A percentile compares a stretch with the other conserved stretches of the same genome.
Evolutionary conservation across 2,329 filamentous ascomycete genomes (phyloP).

Genomic region (Neopestalotiopsis rosae): DNA sequence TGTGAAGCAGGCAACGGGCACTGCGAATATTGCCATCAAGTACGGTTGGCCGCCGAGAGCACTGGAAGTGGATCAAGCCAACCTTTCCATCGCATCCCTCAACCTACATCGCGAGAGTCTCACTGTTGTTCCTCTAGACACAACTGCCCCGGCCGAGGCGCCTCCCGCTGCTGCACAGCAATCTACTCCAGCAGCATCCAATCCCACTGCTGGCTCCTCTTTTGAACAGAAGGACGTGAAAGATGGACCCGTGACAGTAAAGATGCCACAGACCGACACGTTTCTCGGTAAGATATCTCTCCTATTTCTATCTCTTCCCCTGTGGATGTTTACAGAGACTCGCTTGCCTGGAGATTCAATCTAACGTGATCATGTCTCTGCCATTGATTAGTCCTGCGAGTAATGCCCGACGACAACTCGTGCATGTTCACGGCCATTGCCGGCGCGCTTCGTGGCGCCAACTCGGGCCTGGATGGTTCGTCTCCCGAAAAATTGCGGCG

Average conservation of each 20-base stretch:
- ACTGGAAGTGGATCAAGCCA: conserved; percentile 63
- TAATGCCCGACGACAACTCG: conserved; percentile 97
- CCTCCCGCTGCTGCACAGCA: conserved; percentile 16
- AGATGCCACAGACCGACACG: conserved; percentile 15
- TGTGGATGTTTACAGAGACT: not conserved
- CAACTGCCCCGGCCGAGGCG: conserved; percentile 18
- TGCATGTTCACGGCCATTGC: conserved; percentile 93
- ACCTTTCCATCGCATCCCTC: conserved; percentile 52
- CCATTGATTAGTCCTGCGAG: conserved; percentile 69
- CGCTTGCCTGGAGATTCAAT: not conserved
- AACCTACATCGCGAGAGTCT: conserved; percentile 57
- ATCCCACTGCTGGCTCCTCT: conserved; percentile 4
- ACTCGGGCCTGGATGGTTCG: conserved; percentile 40
- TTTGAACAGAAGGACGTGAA: conserved; percentile 28
- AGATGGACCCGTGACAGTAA: conserved; percentile 14
- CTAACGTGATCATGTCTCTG: not conserved
- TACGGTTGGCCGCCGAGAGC: conserved; percentile 82
- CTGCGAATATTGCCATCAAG: conserved; percentile 76
- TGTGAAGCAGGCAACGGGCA: conserved; percentile 68
- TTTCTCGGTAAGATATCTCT: conserved; percentile 14
- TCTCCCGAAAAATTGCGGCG: conserved; percentile 63
- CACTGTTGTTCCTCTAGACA: conserved; percentile 52
- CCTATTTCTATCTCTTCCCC: not conserved
- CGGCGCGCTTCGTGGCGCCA: conserved; percentile 70
- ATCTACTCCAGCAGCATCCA: conserved; percentile 11